Conservation (phyloP, 192 early-diverging fungal genomes). For the Mycoemilia scoparia region DNA sequence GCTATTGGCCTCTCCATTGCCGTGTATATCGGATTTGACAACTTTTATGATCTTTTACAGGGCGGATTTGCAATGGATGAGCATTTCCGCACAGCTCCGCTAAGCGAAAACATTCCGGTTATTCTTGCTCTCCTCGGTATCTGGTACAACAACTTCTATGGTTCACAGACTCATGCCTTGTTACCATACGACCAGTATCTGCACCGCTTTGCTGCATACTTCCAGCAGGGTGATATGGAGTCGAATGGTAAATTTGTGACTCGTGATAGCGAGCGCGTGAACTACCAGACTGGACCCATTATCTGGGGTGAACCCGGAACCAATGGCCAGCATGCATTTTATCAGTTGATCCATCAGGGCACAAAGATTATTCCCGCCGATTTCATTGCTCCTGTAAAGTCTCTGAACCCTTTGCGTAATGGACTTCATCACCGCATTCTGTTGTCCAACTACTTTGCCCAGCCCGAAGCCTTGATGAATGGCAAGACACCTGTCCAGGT, state of each 20-base stretch:
- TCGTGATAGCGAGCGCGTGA: slow-evolving; percentile 57
- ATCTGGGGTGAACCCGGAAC: slow-evolving; percentile 99
- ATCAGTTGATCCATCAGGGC: slow-evolving; percentile 98
- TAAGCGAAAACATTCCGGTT: slow-evolving; percentile 87
- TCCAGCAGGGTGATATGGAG: slow-evolving; percentile 99
- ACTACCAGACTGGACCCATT: slow-evolving; percentile 85
- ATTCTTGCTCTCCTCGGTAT: slow-evolving; percentile 75
- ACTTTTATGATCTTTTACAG: slow-evolving; percentile 75
- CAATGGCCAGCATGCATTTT: slow-evolving; percentile 99
- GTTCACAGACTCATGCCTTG: slow-evolving; percentile 80
- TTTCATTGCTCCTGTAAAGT: slow-evolving; percentile 86
- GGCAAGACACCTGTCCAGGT: slow-evolving; percentile 76
- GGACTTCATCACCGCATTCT: slow-evolving; percentile 87
- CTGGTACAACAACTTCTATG: slow-evolving; percentile 99
- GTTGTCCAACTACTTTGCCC: slow-evolving; percentile 98
- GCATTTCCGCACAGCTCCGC: slow-evolving; percentile 78
- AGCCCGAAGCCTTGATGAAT: slow-evolving; percentile 92
- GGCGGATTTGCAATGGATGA: slow-evolving; percentile 95
- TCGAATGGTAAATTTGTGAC: slow-evolving; percentile 93
- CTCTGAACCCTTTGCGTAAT: slow-evolving; percentile 77
- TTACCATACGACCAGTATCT: slow-evolving; percentile 99
- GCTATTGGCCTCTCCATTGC: slow-evolving; percentile 96
- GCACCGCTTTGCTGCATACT: slow-evolving; percentile 94
- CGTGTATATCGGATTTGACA: slow-evolving; percentile 85
- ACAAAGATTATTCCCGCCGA: slow-evolving; percentile 92